These are phyloP conservation scores for Metschnikowia borealis DNA, from an alignment of 805 yeast species.

Conservation along the genomic window DNA sequence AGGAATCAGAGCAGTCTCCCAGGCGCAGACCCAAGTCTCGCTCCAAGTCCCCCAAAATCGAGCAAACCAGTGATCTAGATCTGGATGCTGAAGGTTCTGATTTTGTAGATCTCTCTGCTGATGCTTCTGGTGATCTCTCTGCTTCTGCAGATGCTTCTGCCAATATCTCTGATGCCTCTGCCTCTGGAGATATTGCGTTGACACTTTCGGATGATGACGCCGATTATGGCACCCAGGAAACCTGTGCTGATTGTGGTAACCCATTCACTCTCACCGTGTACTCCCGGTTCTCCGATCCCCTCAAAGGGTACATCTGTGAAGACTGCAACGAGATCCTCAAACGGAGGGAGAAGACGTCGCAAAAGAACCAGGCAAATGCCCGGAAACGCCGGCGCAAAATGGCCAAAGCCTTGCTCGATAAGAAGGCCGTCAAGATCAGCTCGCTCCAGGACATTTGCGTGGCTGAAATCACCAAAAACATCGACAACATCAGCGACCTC, in stretches of 20 bases:
- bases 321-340: constrained; percentile 47
- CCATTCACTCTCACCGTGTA: constrained; percentile 63
- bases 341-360: constrained; percentile 42
- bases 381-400: constrained; percentile 71
- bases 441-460: constrained; percentile 83
- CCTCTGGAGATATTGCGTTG: not conserved
- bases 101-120: not conserved
- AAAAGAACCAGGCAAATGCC: constrained; percentile 55
- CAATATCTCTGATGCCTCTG: no score
- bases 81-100: not conserved
- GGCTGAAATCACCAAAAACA: constrained; percentile 56
- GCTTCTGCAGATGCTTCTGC: no score
- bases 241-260: constrained; percentile 60
- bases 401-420: constrained; percentile 81
- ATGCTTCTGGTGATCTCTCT: not conserved
- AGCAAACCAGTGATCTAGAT: constrained; percentile 1
- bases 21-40: constrained; percentile 22
- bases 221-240: constrained; percentile 50
- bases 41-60: constrained; percentile 1
- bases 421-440: constrained; percentile 58
- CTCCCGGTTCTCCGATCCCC: constrained; percentile 48
- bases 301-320: constrained; percentile 65
- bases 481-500: constrained; percentile 70
- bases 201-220: constrained; percentile 11
- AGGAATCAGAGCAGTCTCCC: constrained; percentile 22